Evolutionary conservation across 768 basidiomycete genomes (phyloP).

Genomic region (Hygrocybe coccinea): DNA sequence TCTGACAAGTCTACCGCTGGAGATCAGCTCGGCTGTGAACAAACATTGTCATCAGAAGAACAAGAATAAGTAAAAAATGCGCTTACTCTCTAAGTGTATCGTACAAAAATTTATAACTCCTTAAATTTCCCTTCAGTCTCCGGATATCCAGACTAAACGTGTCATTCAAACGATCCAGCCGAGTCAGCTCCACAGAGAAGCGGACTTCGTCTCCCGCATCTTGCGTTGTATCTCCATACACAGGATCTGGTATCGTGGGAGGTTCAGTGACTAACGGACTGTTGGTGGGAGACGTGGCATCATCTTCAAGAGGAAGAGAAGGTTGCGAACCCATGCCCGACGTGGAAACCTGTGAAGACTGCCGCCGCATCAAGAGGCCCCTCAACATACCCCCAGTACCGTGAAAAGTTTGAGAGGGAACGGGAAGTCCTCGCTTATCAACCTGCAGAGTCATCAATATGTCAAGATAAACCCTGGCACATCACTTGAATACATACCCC

Average conservation of each 20-base stretch:
- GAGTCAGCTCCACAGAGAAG: constrained; percentile 91
- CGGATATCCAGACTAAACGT: constrained; percentile 91
- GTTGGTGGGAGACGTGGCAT: constrained; percentile 35
- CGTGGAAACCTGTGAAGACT: constrained; percentile 75
- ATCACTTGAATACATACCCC: constrained; percentile 53
- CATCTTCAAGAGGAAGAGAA: constrained; percentile 47
- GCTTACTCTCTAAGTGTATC: constrained; percentile 83
- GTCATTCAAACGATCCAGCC: constrained; percentile 83
- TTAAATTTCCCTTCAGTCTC: constrained; percentile 84
- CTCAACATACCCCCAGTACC: constrained; percentile 76
- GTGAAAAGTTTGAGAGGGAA: constrained; percentile 64
- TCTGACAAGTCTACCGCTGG: constrained; percentile 26
- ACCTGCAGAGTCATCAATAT: constrained; percentile 45
- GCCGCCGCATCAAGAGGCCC: constrained; percentile 83
- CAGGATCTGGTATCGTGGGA: constrained; percentile 41
- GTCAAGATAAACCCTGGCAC: constrained; percentile 12
- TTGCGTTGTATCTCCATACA: constrained; percentile 75
- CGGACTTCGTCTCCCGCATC: constrained; percentile 95
- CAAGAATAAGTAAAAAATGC: constrained; percentile 7
- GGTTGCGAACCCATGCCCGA: constrained; percentile 36
- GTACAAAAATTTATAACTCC: constrained; percentile 90
- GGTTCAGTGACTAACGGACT: constrained; percentile 31
- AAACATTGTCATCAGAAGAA: constrained; percentile 2
- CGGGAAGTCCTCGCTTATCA: constrained; percentile 82
- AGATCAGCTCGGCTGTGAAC: constrained; percentile 43